Conservation (phyloP, 208 protist genomes). For the Leishmania tropica region DNA sequence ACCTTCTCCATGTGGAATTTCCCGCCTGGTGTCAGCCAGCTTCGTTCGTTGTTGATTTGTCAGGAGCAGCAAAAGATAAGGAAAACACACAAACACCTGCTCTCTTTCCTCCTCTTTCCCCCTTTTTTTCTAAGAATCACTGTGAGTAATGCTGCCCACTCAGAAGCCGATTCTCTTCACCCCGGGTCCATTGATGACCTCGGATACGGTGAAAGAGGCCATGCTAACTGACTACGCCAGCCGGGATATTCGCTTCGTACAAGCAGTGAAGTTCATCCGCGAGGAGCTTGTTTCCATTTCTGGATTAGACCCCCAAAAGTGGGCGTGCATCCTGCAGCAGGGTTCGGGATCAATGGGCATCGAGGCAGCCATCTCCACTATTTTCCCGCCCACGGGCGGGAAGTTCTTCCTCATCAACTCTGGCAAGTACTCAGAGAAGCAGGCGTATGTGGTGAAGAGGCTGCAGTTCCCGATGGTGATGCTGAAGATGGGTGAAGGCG, state of each 20-base stretch:
- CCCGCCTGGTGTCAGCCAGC: background rate
- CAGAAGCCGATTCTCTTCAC: constrained; percentile 81
- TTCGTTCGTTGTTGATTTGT: background rate
- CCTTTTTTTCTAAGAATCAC: background rate
- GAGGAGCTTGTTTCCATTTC: constrained; percentile 59
- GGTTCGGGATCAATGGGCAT: constrained; percentile 87
- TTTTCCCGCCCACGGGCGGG: constrained; percentile 50
- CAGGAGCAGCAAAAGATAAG: background rate
- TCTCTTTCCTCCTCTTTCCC: background rate
- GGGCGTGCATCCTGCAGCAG: constrained; percentile 74
- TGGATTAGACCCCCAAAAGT: constrained; percentile 49
- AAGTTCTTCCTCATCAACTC: constrained; percentile 85
- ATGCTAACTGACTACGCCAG: constrained; percentile 88
- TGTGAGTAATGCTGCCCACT: constrained; percentile 3
- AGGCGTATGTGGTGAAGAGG: constrained; percentile 59
- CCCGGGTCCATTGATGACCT: constrained; percentile 81
- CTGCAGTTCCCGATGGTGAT: constrained; percentile 54
- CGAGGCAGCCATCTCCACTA: constrained; percentile 77
- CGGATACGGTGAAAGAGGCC: constrained; percentile 70
- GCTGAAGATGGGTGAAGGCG: constrained; percentile 62
- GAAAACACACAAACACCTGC: background rate
- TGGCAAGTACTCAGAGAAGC: constrained; percentile 87
- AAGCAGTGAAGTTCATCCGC: constrained; percentile 70
- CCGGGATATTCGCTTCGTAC: constrained; percentile 77
- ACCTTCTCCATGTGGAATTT: too few relatives aligned